phyloP scores from a whole-genome alignment of 257 asterid genomes.

The Coffea eugenioides region DNA sequence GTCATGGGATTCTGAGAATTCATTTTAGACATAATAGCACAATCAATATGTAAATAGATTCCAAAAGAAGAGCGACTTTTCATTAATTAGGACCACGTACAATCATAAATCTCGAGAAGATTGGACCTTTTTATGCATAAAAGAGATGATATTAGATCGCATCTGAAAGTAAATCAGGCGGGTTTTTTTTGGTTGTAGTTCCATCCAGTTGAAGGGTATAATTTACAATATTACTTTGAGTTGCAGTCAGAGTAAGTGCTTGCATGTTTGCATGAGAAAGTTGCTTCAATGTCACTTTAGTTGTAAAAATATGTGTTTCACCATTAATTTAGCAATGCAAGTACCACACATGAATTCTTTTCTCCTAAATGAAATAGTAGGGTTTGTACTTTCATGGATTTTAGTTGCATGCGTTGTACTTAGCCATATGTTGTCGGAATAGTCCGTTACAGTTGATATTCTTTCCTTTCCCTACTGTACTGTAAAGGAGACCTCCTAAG shows the following conservation, averaged over 20 bases:
- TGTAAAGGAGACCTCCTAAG: background rate
- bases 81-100: background rate
- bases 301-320: background rate
- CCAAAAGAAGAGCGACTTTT: background rate
- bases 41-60: background rate
- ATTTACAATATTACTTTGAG: background rate
- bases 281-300: constrained; percentile 1
- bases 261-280: background rate
- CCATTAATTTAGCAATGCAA: background rate
- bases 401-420: constrained; percentile 19
- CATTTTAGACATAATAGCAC: background rate
- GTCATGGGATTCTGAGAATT: background rate
- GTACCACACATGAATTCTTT: background rate
- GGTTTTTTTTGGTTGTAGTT: background rate
- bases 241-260: background rate
- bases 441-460: constrained; percentile 1
- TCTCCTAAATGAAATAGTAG: background rate
- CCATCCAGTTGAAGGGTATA: no score
- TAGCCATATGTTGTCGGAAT: background rate
- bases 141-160: background rate
- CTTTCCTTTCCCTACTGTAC: background rate
- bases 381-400: background rate
- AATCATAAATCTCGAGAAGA: background rate
- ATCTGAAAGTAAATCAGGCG: background rate
- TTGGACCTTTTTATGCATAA: background rate